A percentile compares a stretch with the other conserved stretches of the same genome.
These are phyloP conservation scores for Zygosaccharomyces gambellarensis DNA, from an alignment of 805 yeast species.

Conservation along the genomic window DNA sequence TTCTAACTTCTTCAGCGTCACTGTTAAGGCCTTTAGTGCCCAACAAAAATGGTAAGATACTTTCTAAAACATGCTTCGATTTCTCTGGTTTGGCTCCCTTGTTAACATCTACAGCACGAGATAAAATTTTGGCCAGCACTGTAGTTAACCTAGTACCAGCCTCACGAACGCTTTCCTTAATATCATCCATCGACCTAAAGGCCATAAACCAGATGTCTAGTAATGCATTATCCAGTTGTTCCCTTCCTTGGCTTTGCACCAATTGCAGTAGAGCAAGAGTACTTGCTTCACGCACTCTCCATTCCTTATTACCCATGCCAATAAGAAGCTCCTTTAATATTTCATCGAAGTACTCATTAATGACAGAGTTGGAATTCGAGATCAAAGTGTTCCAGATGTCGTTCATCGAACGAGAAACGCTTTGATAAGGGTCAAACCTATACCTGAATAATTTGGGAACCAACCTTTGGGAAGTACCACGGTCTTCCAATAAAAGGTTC, in stretches of 20 bases:
- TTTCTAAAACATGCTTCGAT: constrained; percentile 46
- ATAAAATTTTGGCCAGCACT: constrained; percentile 57
- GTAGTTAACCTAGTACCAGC: constrained; percentile 71
- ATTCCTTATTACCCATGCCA: constrained; percentile 76
- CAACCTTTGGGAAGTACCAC: constrained; percentile 50
- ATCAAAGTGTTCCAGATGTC: constrained; percentile 80
- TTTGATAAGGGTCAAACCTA: constrained; percentile 72
- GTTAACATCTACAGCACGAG: constrained; percentile 48
- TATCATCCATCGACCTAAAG: constrained; percentile 87
- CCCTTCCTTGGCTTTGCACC: constrained; percentile 52
- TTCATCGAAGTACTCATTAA: constrained; percentile 48
- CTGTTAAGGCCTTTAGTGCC: constrained; percentile 76
- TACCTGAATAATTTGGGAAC: constrained; percentile 82
- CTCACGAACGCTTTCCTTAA: constrained; percentile 84
- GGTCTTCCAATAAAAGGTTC: constrained; percentile 51
- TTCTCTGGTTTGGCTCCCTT: constrained; percentile 38
- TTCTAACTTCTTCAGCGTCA: constrained; percentile 79
- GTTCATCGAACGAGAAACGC: constrained; percentile 77
- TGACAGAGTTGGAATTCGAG: constrained; percentile 47
- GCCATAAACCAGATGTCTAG: constrained; percentile 83
- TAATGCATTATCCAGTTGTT: constrained; percentile 45
- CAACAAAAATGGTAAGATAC: constrained; percentile 70
- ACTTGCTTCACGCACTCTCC: constrained; percentile 92
- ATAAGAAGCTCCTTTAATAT: constrained; percentile 61
- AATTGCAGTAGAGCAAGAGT: constrained; percentile 66